Evolutionary conservation across 345 rosid genomes (phyloP), one percentile per base, ranked within the genome.

Genomic region (Lepidium didymum): DNA sequence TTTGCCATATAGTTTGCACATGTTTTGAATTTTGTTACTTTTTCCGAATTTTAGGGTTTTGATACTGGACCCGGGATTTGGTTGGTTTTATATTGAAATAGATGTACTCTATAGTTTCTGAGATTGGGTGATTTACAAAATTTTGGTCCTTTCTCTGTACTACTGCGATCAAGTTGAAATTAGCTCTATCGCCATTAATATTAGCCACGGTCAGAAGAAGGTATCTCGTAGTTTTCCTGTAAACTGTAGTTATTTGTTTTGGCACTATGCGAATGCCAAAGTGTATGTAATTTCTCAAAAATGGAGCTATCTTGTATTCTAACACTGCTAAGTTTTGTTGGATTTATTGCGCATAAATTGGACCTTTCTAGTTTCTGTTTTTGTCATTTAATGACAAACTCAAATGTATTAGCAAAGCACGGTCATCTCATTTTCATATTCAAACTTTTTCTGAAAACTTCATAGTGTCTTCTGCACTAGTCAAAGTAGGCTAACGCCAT

Each of bases 31-130:
- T 65, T 50, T 21, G 10, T 7, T 40, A 16, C 11, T 51, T 47
- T 5, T 10, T 6, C 2, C 1, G 1, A 52, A 67, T 74, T 45
- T 29, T 67, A 60, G 78, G 56, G 77, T 46, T 74, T 67, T 60
- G 76, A 63, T 63, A 56, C 50, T 31, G 50, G 54, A 23, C 35
- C 9, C 7, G 8, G 42, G 58, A 52, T 64, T 73, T 41, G 42
- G 2, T 55, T 71, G 34, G 42, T 13, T 8, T 15, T 35, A 8
- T 54, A 35, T 44, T 44, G 40, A 14, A 12, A 14, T 61, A 31
- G 36, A 16, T 45, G 6, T 36, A 16, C 25, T 23, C 29, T 18
- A 10, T 56, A 10, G 60, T 60, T 59, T 50, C 19, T 53, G 47
- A 54, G 21, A 70, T 44, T n/a, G 25, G 46, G 23, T 6, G 34